Base-by-base conservation (phyloP, 768 basidiomycete genomes). In the Naganishia vaughanmartiniae region DNA sequence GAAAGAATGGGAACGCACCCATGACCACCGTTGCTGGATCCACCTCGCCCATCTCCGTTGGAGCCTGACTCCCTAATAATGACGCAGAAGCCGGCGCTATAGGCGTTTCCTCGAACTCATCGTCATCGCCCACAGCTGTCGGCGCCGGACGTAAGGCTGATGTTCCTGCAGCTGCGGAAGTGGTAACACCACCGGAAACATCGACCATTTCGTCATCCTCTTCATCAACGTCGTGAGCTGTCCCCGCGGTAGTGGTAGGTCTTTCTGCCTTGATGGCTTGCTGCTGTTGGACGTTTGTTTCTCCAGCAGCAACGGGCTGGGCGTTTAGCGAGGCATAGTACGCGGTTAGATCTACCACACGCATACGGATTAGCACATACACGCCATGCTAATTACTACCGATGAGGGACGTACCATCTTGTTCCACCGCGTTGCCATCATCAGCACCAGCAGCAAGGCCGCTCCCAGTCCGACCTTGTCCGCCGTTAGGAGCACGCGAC, bases 121-220 rank as follows among this genome's bases (percentile, higher is more conserved):
- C 60, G 5, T 26, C 60, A n/a, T 63, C 60, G 31, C 3, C 60
- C 4, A n/a, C 30, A 24, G 26, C 39, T 42, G 15, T 39, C 36
- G 24, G 39, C 42, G 28, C 42, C 15, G 21, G 39, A 5, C 57
- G 19, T 24, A 17, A 36, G 14, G 31, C 36, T 19, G 39, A 45
- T 30, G 60, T 12, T 26, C 34, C 57, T 34, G 4, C 33, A 31
- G 21, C 34, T 3, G 19, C 56, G 31, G 56, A 15, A 51, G 15
- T 57, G 30, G 34, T 28, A 4, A 24, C 34, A 34, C 60, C 60
- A 10, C 36, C 60, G 6, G 60, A 63, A 26, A 63, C 60, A 34
- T 63, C 60, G 3, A 45, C 60, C 60, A 63, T 63, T 5, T 63
- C 60, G n/a, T 63, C 60, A 15, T 58, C 36, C 6, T 58, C 57